Evolutionary conservation across 2,329 filamentous ascomycete genomes (phyloP).

Genomic region (Pezicula rhizophila): DNA sequence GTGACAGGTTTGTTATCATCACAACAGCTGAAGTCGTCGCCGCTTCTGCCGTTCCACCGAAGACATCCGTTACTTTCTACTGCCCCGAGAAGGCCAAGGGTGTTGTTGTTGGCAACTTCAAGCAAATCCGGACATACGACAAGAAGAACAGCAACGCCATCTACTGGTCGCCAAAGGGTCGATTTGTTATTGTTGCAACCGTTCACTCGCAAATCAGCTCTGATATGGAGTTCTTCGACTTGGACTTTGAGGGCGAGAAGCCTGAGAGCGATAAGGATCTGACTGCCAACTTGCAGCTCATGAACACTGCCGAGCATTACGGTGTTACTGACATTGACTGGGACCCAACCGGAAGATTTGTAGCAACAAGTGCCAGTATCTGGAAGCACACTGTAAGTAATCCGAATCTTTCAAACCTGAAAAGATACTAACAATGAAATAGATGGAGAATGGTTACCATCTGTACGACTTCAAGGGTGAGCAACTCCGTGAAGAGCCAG

Average conservation of each 20-base stretch:
- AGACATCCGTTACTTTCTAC: conserved; percentile 94
- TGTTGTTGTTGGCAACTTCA: conserved; percentile 80
- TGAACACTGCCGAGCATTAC: conserved; percentile 93
- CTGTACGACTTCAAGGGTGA: conserved; percentile 95
- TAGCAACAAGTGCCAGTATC: conserved; percentile 85
- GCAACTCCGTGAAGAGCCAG: conserved; percentile 79
- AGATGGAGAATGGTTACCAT: conserved; percentile 99
- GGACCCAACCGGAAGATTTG: conserved; percentile 93
- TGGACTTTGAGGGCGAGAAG: conserved; percentile 97
- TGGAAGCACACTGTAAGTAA: conserved; percentile 89
- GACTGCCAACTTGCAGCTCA: conserved; percentile 87
- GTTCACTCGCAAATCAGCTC: conserved; percentile 89
- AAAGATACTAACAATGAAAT: conserved; percentile 20
- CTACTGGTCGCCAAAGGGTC: conserved; percentile 95
- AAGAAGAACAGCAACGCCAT: conserved; percentile 99
- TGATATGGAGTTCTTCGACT: conserved; percentile 94
- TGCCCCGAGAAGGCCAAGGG: conserved; percentile 92
- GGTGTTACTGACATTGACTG: conserved; percentile 96
- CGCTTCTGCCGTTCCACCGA: conserved; percentile 77
- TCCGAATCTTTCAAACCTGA: background rate
- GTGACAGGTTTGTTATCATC: conserved; percentile 94
- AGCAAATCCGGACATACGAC: conserved; percentile 87
- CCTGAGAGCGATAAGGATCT: conserved; percentile 89
- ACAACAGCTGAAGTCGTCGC: conserved; percentile 80
- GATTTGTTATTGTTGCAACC: conserved; percentile 91